Evolutionary conservation across 108 stramenopile species (phyloP), one percentile per base, ranked within the genome.

Genomic region (Schizochytrium sp.): DNA sequence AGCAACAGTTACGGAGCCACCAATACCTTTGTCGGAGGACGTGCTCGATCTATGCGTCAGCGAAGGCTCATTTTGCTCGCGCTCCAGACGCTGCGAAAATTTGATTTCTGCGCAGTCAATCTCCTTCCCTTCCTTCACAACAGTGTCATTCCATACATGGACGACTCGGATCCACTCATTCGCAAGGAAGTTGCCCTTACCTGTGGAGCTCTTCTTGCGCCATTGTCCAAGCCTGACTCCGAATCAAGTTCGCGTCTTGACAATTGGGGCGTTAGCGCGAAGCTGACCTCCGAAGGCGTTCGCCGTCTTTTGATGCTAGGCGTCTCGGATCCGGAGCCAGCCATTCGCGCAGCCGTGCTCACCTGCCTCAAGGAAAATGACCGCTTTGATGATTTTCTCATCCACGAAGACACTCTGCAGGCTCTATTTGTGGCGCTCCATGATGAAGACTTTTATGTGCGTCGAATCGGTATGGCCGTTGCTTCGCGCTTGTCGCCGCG

Each of bases 321-420:
- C 12, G 93, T 98, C 5, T 95, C 96, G 16, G 98, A 99, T 94
- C 90, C 91, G 5, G 95, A 96, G 5, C 93, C 95, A 4, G 91
- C 90, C 47, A 95, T 98, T n/a, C 95, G 98, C 23, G 90, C 95
- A 19, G 94, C 95, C 60, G 95, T 98, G 43, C 94, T 98, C 47
- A 89, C 92, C 19, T 95, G 95, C 44, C 91, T 98, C 45, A 51
- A 44, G 45, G 60, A 19, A 5, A 96, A 96, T 90, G 76, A 90
- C 23, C 76, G 97, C 25, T 98, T 98, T 87, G 98, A 98, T 89
- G 88, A 94, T 16, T 95, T 95, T 87, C 92, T 99, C 16, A 94
- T 92, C 47, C 97, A 96, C 76, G 69, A 93, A 4, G 95, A 97
- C 72, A 95, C 96, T 90, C 90, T 98, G 0, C 91, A 94, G 60